Percentiles rank a stretch among this genome's conserved stretches.
Evolutionary conservation across 78 protist species (phyloP).

Genomic region (slime mould (Dictyostelium discoideum)): DNA sequence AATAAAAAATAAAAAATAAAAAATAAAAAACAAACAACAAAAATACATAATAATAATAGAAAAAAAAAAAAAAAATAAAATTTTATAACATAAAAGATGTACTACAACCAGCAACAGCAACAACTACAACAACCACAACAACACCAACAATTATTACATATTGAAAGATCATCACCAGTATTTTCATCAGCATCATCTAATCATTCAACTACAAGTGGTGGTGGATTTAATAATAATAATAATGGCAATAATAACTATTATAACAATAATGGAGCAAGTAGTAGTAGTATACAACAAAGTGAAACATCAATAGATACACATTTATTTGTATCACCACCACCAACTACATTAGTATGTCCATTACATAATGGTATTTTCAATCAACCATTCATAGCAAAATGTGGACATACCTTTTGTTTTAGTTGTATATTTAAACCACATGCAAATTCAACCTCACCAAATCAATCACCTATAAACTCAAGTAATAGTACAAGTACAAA

Average conservation of each 20-base stretch:
- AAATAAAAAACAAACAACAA: too few species aligned
- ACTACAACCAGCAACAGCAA: not conserved
- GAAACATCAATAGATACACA: not conserved
- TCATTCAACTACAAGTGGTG: not conserved
- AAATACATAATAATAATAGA: too few species aligned
- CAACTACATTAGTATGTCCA: constrained; percentile 75
- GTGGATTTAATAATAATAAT: not conserved
- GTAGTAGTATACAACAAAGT: not conserved
- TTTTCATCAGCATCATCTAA: constrained; percentile 15
- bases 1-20: too few species aligned
- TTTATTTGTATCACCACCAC: constrained; percentile 49
- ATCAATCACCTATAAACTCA: not conserved
- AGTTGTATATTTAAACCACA: constrained; percentile 12
- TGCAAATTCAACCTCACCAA: not conserved
- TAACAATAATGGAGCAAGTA: not conserved
- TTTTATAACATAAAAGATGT: not conserved
- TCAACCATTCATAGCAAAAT: constrained; percentile 74
- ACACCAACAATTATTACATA: not conserved
- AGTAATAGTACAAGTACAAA: constrained; percentile 4
- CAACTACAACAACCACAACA: not conserved
- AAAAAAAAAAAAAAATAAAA: too few species aligned
- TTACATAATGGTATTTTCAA: constrained; percentile 78
- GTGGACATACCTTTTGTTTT: constrained; percentile 77
- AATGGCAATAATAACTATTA: not conserved
- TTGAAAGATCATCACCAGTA: not conserved